phyloP scores from a whole-genome alignment of 2,329 filamentous ascomycete species.

The Botrytis fabae region DNA sequence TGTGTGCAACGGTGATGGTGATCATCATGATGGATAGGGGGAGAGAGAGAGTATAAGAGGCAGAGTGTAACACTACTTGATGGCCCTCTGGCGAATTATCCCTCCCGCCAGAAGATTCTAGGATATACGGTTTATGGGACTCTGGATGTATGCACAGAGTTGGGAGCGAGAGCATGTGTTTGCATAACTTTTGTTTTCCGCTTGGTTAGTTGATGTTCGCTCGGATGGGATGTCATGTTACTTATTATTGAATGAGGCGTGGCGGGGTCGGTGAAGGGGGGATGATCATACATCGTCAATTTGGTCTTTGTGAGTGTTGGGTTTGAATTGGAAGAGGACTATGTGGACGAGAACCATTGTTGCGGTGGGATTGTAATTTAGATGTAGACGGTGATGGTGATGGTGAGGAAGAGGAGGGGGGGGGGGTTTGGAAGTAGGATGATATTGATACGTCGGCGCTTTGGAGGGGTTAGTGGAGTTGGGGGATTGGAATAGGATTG shows the following conservation, averaged over 20 bases:
- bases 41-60: not conserved
- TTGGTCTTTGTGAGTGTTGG: constrained; percentile 48
- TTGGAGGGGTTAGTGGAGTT: not conserved
- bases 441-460: not conserved
- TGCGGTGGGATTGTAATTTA: not conserved
- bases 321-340: constrained; percentile 67
- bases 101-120: constrained; percentile 56
- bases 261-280: not conserved
- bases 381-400: not conserved
- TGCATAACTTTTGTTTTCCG: constrained; percentile 49
- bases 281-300: constrained; percentile 54
- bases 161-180: constrained; percentile 56
- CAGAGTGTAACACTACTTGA: constrained; percentile 49
- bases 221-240: not conserved
- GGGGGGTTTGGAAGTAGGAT: too few relatives aligned
- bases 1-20: too few relatives aligned
- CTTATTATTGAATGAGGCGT: not conserved
- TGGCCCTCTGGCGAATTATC: constrained; percentile 63
- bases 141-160: constrained; percentile 60
- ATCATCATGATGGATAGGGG: not conserved
- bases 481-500: not conserved
- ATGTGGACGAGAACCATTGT: constrained; percentile 66
- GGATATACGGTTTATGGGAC: constrained; percentile 61
- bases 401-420: not conserved
- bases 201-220: not conserved